phyloP scores from a whole-genome alignment of 768 basidiomycete species.

The Boletus eberwhitei region DNA sequence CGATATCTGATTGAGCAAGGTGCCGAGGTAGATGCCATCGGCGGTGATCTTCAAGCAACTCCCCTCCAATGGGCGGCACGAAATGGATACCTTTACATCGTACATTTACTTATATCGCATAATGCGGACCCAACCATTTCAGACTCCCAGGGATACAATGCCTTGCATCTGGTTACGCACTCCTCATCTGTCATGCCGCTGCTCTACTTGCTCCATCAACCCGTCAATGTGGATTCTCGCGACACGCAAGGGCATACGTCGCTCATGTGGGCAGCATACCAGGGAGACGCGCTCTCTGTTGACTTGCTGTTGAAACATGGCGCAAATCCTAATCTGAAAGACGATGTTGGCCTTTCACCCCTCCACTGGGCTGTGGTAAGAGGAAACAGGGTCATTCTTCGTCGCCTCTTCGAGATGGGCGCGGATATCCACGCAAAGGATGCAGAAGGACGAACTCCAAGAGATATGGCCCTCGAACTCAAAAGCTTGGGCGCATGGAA shows the following conservation, averaged over 20 bases:
- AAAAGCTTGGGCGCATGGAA: slow-evolving; percentile 91
- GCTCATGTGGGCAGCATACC: slow-evolving; percentile 99
- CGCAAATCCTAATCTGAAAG: slow-evolving; percentile 71
- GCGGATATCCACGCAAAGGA: slow-evolving; percentile 81
- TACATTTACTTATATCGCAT: slow-evolving; percentile 86
- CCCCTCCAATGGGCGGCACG: slow-evolving; percentile 98
- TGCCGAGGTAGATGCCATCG: slow-evolving; percentile 90
- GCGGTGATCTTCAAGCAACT: slow-evolving; percentile 91
- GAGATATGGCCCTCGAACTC: slow-evolving; percentile 93
- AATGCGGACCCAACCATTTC: slow-evolving; percentile 89
- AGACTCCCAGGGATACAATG: slow-evolving; percentile 95
- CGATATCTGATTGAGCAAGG: slow-evolving; percentile 86
- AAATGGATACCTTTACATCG: slow-evolving; percentile 93
- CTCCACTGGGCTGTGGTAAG: slow-evolving; percentile 98
- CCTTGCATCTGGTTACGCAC: slow-evolving; percentile 92
- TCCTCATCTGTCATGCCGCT: slow-evolving; percentile 94
- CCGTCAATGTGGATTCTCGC: slow-evolving; percentile 84
- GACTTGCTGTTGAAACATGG: slow-evolving; percentile 87
- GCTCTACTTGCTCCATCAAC: slow-evolving; percentile 88
- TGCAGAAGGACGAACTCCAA: slow-evolving; percentile 78
- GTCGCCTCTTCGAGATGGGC: slow-evolving; percentile 80
- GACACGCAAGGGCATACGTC: slow-evolving; percentile 93
- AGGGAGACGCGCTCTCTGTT: slow-evolving; percentile 94
- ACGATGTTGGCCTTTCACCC: slow-evolving; percentile 81
- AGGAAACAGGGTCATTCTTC: slow-evolving; percentile 86